These are phyloP conservation scores for Stachybotrys elegans DNA, from an alignment of 2,329 filamentous ascomycete genomes.

Conservation along the genomic window DNA sequence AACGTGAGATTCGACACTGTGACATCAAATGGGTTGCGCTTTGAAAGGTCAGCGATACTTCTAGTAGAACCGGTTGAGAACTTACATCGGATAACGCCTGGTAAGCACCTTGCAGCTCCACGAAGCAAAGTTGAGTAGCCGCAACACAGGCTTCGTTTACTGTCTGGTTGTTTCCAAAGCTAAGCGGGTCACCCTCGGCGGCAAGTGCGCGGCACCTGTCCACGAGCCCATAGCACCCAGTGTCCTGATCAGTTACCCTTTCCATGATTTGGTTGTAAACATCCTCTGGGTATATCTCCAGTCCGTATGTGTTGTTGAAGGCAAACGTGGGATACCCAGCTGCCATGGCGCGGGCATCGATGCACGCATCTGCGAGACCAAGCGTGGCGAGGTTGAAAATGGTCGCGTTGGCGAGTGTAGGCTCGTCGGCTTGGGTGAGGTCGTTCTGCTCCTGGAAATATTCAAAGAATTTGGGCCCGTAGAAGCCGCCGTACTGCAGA, in stretches of 20 bases:
- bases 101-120: slow-evolving; percentile 8
- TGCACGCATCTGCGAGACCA: slow-evolving; percentile 62
- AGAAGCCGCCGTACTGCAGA: slow-evolving; percentile 54
- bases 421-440: slow-evolving; percentile 13
- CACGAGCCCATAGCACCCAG: slow-evolving; percentile 48
- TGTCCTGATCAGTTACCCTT: slow-evolving; percentile 8
- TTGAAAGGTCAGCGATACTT: no score
- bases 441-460: slow-evolving; percentile 55
- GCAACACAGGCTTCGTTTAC: slow-evolving; percentile 44
- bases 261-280: slow-evolving; percentile 11
- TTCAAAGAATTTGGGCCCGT: slow-evolving; percentile 55
- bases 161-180: slow-evolving; percentile 29
- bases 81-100: slow-evolving; percentile 3
- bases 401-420: slow-evolving; percentile 33
- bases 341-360: slow-evolving; percentile 57
- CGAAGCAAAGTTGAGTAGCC: slow-evolving; percentile 30
- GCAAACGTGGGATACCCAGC: slow-evolving; percentile 49
- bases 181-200: slow-evolving; percentile 27
- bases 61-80: no score
- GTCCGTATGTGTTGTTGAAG: slow-evolving; percentile 59
- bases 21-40: slow-evolving; percentile 57
- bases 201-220: slow-evolving; percentile 36
- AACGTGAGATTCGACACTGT: slow-evolving; percentile 48
- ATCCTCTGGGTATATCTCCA: slow-evolving; percentile 48
- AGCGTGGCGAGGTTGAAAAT: slow-evolving; percentile 49